Conservation (phyloP, 495 filamentous ascomycete species). For the Penicillium subrubescens region DNA sequence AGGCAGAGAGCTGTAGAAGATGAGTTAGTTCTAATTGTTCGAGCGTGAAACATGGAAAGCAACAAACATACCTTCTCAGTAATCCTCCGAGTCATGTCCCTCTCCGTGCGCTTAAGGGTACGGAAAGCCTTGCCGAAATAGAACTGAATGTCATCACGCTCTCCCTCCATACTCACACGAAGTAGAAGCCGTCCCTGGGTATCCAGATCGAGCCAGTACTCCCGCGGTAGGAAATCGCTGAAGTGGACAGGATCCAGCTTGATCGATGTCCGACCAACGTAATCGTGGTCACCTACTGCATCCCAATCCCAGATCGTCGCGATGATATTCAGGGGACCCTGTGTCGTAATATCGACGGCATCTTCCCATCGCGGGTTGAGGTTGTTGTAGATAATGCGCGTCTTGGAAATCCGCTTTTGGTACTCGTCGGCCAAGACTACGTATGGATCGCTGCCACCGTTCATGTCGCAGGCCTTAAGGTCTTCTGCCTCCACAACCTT, state of each 20-base stretch:
- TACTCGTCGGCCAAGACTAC: conserved; percentile 97
- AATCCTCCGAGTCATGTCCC: conserved; percentile 97
- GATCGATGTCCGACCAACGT: conserved; percentile 88
- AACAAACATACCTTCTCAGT: conserved; percentile 81
- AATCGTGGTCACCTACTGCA: conserved; percentile 95
- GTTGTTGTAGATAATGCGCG: conserved; percentile 85
- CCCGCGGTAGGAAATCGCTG: conserved; percentile 88
- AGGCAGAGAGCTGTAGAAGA: conserved; percentile 73
- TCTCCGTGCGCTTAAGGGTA: conserved; percentile 89
- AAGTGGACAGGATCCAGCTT: conserved; percentile 96
- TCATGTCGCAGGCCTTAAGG: conserved; percentile 94
- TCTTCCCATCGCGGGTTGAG: conserved; percentile 98
- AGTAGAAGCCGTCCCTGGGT: conserved; percentile 90
- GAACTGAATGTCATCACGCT: conserved; percentile 97
- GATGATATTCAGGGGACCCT: conserved; percentile 88
- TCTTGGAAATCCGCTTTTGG: conserved; percentile 96
- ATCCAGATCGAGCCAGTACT: conserved; percentile 97
- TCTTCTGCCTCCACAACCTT: conserved; percentile 99
- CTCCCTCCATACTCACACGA: conserved; percentile 96
- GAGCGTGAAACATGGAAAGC: background rate
- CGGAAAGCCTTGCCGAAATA: conserved; percentile 98
- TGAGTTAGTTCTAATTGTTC: background rate
- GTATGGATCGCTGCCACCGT: conserved; percentile 93
- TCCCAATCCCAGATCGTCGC: conserved; percentile 99
- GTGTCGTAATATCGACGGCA: conserved; percentile 91